Percentiles rank a stretch among this genome's conserved stretches.
phyloP scores from a whole-genome alignment of 345 rosid genomes.

The Barbarea vulgaris region DNA sequence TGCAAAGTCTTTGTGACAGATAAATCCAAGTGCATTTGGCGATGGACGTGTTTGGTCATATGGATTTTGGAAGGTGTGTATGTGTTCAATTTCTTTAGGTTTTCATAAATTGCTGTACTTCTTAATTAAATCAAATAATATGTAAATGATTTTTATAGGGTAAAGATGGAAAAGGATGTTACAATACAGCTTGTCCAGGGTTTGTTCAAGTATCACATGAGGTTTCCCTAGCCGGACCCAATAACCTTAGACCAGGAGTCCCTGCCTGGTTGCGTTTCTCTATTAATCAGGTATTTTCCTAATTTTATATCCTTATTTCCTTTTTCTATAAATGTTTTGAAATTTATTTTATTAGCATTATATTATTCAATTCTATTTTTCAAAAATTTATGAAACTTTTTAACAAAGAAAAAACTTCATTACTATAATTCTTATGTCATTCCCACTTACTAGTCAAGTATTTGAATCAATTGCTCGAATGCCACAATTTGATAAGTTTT shows the following conservation, averaged over 20 bases:
- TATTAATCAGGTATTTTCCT: conserved; percentile 6
- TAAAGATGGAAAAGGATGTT: conserved; percentile 24
- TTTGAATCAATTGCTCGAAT: no score
- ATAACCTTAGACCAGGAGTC: neutral
- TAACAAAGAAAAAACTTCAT: no score
- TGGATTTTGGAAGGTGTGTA: conserved; percentile 12
- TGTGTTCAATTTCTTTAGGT: no score
- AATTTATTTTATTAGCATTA: no score
- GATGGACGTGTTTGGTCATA: neutral
- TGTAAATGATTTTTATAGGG: conserved; percentile 11
- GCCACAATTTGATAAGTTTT: no score
- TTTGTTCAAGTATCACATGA: conserved; percentile 21
- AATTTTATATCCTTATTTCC: neutral
- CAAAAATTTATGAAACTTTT: no score
- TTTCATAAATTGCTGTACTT: neutral
- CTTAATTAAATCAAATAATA: neutral
- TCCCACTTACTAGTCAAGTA: no score
- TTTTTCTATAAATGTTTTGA: no score
- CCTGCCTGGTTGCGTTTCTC: neutral
- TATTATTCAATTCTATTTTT: no score
- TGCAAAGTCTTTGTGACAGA: neutral
- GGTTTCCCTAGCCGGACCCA: neutral
- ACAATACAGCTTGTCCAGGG: conserved; percentile 9
- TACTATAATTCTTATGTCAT: no score
- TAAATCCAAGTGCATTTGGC: neutral